Evolutionary conservation across 2,329 filamentous ascomycete species (phyloP), one percentile per base, ranked within the genome.

Genomic region (Neonectria punicea): DNA sequence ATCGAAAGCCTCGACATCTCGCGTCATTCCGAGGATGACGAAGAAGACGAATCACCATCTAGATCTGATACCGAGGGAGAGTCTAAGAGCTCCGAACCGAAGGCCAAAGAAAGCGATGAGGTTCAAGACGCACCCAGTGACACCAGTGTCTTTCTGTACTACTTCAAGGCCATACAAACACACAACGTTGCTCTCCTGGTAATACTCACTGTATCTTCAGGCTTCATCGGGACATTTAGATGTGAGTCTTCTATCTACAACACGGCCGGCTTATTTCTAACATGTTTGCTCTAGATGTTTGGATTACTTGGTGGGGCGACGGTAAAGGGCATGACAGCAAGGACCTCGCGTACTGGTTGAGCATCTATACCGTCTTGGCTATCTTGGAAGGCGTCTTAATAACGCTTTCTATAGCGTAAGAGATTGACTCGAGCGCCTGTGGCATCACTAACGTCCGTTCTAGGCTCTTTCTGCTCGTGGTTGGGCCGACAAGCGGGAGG

Each of bases 1-100:
- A 74, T 82, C 1, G 70, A 79, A 18, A 76, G 72, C 22, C 74
- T 82, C 2, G 77, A 78, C 2, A 71, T 82, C 20, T 73, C 77
- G 6, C 72, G 60, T 6, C 59, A 70, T 6, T 57, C 63, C 18
- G 28, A 59, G 11, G 65, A 66, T 1, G 68, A 73, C 5, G 53
- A 70, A 3, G 32, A 53, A 8, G 58, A 47, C 2, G 54, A 65
- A 3, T 0, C 53, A 1, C 11, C 41, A 1, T 13, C 61, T 5
- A 46, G 44, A 5, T 28, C 57, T 20, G 47, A 55, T 0, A 16
- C 44, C 0, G 47, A 65, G 3, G 34, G 44, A 1, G 58, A 73
- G 13, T 22, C 32, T 0, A 51, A 54, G 2, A 39, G 18, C 13
- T 1, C 43, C 0, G 13, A 46, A 2, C n/a, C 13, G n/a, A 43